Conservation (phyloP, 371 early-diverging fungal species). For the Mucor circinelloides region DNA sequence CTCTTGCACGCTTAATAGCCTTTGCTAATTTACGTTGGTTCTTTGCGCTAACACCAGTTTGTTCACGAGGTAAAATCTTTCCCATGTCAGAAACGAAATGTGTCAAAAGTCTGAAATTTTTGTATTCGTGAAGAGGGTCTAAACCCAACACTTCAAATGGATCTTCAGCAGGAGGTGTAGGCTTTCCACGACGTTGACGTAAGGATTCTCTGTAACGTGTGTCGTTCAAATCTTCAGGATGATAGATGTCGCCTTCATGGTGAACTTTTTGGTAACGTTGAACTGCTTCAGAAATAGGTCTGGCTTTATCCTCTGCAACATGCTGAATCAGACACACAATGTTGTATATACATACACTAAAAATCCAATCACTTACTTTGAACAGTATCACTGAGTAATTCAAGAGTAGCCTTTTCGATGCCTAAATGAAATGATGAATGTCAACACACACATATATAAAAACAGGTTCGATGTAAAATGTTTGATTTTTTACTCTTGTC, state of each 20-base stretch:
- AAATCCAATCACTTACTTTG: constrained; percentile 24
- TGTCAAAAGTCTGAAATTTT: constrained; percentile 70
- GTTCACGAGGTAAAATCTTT: constrained; percentile 73
- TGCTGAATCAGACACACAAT: background rate
- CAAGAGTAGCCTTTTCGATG: constrained; percentile 31
- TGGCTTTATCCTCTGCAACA: constrained; percentile 33
- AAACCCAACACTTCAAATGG: constrained; percentile 68
- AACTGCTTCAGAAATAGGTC: constrained; percentile 25
- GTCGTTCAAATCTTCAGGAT: constrained; percentile 58
- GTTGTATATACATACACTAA: too few species aligned
- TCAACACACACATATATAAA: background rate
- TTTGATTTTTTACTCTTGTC: background rate
- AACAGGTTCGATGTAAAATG: too few species aligned
- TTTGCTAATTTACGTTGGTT: constrained; percentile 80
- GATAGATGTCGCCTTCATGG: constrained; percentile 49
- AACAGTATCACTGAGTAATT: constrained; percentile 26
- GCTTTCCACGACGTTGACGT: constrained; percentile 37
- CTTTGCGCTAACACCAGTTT: constrained; percentile 76
- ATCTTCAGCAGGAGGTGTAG: constrained; percentile 47
- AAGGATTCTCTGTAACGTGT: constrained; percentile 43
- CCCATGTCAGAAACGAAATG: constrained; percentile 83
- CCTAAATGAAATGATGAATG: constrained; percentile 6
- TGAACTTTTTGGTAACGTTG: constrained; percentile 47
- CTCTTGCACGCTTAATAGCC: constrained; percentile 84
- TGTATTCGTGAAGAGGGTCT: constrained; percentile 78